Base-by-base conservation (phyloP, 306 rosid genomes). In the Pachyrhizus erosus region DNA sequence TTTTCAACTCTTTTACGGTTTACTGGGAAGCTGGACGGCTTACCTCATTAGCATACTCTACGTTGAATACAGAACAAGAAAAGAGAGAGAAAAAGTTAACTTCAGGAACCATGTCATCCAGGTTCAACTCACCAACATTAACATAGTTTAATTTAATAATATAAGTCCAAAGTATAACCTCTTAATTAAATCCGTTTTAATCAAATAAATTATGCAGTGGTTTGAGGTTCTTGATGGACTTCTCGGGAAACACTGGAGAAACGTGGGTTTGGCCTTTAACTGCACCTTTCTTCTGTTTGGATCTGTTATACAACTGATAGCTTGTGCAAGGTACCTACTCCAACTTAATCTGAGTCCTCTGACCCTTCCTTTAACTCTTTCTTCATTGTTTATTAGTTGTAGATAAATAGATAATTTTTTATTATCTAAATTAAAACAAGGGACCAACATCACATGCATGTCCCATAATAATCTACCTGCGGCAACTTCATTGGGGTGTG, bases 251-350 rank as follows among this genome's bases (percentile, higher is more conserved):
- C 90, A 96, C 60, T 96, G 99, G 99, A 92, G 99, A 88, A 96
- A 96, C 90, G 96, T 90, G 88, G 99, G 99, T 33, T 88, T 96
- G 91, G 99, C 94, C 11, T 96, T 96, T 79, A 96, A 96, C 84
- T 96, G 99, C 91, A 96, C 98, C 48, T 96, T 96, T 84, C 99
- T 96, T 90, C 87, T 96, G 84, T 96, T 96, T 92, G 99, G 99
- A 89, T 96, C 99, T 89, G 98, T 96, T 66, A 96, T 96, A 84
- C 99, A 96, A 70, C 94, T 96, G 27, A 96, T 96, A 48, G 99
- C 99, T 85, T 96, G 99, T 91, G 99, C 99, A 43, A 96, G 99
- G 99, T 96, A 87, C 45, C 74, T 31, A 49, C 57, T 21, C 27
- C 34, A 73, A 70, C 37, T 31, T 58, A 70, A 61, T 43, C 75